phyloP scores from a whole-genome alignment of 2,329 filamentous ascomycete species.

The Parastagonospora nodorum region DNA sequence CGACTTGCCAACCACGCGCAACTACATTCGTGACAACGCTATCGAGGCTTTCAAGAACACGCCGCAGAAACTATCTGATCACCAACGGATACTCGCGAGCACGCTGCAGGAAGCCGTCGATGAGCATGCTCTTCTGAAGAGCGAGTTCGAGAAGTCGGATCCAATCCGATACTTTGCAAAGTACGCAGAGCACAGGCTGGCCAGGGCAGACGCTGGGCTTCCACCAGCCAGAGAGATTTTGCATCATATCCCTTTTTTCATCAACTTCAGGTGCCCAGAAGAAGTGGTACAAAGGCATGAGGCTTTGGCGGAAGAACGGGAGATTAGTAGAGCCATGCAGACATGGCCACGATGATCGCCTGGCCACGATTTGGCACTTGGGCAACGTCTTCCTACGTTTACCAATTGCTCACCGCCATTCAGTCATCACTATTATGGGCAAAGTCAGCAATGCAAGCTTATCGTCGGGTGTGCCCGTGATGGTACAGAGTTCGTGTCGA shows the following conservation, averaged over 20 bases:
- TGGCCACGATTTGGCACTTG: background rate
- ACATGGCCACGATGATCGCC: background rate
- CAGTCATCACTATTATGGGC: no score
- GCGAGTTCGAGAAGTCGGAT: slow-evolving; percentile 18
- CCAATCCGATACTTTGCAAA: slow-evolving; percentile 29
- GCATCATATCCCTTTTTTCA: slow-evolving; percentile 29
- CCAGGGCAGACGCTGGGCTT: slow-evolving; percentile 11
- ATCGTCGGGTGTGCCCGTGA: background rate
- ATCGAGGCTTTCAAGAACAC: slow-evolving; percentile 23
- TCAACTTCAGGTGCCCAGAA: slow-evolving; percentile 38
- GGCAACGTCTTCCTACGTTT: background rate
- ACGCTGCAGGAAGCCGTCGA: slow-evolving; percentile 28
- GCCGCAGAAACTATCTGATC: slow-evolving; percentile 17
- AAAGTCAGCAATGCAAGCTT: no score
- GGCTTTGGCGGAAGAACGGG: slow-evolving; percentile 1
- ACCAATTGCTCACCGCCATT: no score
- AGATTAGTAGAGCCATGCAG: background rate
- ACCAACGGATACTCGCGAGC: slow-evolving; percentile 26
- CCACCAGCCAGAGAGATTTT: slow-evolving; percentile 20
- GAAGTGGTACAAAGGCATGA: slow-evolving; percentile 24
- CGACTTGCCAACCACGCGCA: slow-evolving; percentile 15
- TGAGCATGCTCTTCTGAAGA: slow-evolving; percentile 12
- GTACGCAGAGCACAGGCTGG: slow-evolving; percentile 24
- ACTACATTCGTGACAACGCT: slow-evolving; percentile 36
- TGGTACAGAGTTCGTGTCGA: background rate